These are phyloP conservation scores for Cornus kousa DNA, from an alignment of 148 eudicot species.

Conservation along the genomic window DNA sequence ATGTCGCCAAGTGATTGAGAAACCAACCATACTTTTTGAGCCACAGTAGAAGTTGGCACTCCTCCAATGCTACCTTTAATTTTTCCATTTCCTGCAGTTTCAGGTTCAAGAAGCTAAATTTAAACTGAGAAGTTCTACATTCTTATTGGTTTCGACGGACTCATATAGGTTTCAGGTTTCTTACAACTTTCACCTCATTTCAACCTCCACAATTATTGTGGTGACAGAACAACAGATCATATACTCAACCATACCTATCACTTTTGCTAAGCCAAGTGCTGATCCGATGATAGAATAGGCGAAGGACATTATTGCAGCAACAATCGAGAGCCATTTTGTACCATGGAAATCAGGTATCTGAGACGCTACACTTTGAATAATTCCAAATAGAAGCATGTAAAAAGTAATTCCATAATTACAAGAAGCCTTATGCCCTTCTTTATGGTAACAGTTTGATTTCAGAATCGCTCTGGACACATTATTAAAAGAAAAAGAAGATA, in stretches of 20 bases:
- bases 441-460: slow-evolving; percentile 76
- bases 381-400: slow-evolving; percentile 72
- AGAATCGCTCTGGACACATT: slow-evolving; percentile 65
- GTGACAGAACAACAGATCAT: neutral
- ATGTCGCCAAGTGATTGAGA: slow-evolving; percentile 85
- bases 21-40: slow-evolving; percentile 68
- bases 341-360: slow-evolving; percentile 76
- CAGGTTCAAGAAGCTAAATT: neutral
- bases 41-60: slow-evolving; percentile 42
- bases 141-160: neutral
- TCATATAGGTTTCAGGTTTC: neutral
- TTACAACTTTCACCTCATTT: neutral
- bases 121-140: neutral
- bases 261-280: slow-evolving; percentile 64
- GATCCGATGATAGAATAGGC: slow-evolving; percentile 69
- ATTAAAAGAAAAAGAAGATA: slow-evolving; percentile 1
- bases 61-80: slow-evolving; percentile 74
- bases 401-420: slow-evolving; percentile 44
- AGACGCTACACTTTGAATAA: slow-evolving; percentile 58
- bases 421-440: slow-evolving; percentile 58
- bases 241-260: slow-evolving; percentile 44
- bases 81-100: slow-evolving; percentile 55
- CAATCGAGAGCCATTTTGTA: slow-evolving; percentile 71
- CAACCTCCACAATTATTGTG: neutral
- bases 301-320: slow-evolving; percentile 83